Evolutionary conservation across 176 grass and related monocot genomes (phyloP).

Genomic region (Secale cereale): DNA sequence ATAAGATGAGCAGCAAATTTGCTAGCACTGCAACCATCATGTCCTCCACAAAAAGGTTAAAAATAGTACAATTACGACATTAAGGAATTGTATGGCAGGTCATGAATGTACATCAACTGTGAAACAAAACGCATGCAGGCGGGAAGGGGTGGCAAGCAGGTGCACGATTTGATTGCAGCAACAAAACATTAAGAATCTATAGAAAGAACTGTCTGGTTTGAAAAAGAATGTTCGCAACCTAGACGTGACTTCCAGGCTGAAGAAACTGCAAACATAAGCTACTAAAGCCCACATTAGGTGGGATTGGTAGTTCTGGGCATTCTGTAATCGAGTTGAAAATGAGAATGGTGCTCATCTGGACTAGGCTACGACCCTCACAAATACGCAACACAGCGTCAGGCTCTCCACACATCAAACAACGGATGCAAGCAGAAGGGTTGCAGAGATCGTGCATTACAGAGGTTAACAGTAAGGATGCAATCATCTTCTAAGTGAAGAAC

Average conservation of each 20-base stretch:
- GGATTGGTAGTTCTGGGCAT: constrained; percentile 7
- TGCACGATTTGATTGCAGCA: not conserved
- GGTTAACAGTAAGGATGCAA: constrained; percentile 6
- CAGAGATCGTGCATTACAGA: not conserved
- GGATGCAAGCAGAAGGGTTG: not conserved
- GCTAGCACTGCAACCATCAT: not conserved
- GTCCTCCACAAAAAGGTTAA: not conserved
- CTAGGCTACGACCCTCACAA: not conserved
- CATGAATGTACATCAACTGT: not conserved
- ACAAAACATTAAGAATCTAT: not conserved
- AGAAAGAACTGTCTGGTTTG: not conserved
- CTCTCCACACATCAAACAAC: not conserved
- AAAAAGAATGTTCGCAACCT: not conserved
- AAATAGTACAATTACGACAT: not conserved
- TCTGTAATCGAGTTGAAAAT: not conserved
- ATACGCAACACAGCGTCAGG: not conserved
- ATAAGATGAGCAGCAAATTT: not conserved
- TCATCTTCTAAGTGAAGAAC: not conserved
- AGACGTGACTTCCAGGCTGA: not conserved
- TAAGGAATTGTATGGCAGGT: not conserved
- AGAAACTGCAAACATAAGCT: not conserved
- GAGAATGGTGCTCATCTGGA: not conserved
- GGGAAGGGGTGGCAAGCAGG: not conserved
- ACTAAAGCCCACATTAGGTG: not conserved
- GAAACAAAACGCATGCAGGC: not conserved